Evolutionary conservation across 1,284 basidiomycete genomes (phyloP), one percentile per base, ranked within the genome.

Genomic region (Anthracocystis panici-leucophaei): DNA sequence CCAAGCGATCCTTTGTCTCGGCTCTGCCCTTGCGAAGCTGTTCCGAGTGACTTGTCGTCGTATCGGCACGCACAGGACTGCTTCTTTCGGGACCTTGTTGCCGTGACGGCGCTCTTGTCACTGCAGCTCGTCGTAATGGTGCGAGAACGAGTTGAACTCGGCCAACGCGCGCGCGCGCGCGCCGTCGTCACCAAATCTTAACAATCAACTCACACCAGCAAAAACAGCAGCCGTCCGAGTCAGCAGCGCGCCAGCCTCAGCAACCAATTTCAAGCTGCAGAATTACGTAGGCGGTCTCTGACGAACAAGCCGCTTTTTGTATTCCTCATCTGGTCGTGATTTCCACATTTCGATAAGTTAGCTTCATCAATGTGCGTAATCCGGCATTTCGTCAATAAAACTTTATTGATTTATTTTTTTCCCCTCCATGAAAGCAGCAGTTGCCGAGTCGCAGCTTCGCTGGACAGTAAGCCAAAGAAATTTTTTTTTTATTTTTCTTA

Each of bases 401-500:
- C 6, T 33, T 49, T 20, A 20, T n/a, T n/a, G n/a, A n/a, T n/a
- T n/a, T n/a, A 20, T 33, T 49, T 33, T 52, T 7, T 7, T 27
- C 4, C 27, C 27, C 27, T 27, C 27, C 4, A 27, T 27, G 27
- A 23, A 21, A 23, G 29, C 31, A 40, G 35, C 50, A 52, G 20
- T 38, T 20, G 20, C 50, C 50, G 50, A 25, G 20, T 52, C 14
- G 50, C 50, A 52, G 50, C 16, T 27, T 46, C 12, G 35, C 31
- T 33, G 10, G 35, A 12, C 9, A 31, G 9, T 5, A 9, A 31
- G n/a, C n/a, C n/a, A n/a, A n/a, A n/a, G n/a, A n/a, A n/a, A n/a
- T n/a, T n/a, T n/a, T n/a, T n/a, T n/a, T n/a, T n/a, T n/a, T n/a
- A n/a, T n/a, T n/a, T n/a, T n/a, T n/a, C n/a, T n/a, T n/a, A n/a